Percentiles rank a stretch among this genome's conserved stretches.
These are phyloP conservation scores for Corynespora cassiicola DNA, from an alignment of 2,329 filamentous ascomycete genomes.

Conservation along the genomic window DNA sequence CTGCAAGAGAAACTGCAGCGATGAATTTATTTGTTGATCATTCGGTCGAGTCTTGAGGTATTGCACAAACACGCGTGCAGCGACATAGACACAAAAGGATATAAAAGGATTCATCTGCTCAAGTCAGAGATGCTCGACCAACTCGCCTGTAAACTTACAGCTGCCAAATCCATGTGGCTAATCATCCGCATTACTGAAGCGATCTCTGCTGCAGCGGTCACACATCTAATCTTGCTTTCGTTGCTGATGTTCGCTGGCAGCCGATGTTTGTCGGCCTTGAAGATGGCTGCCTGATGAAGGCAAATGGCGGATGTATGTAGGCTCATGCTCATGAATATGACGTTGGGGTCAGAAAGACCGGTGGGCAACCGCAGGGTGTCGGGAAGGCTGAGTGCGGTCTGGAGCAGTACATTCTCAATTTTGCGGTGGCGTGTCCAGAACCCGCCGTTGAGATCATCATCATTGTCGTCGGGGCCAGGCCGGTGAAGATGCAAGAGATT, in stretches of 20 bases:
- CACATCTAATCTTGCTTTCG: conserved; percentile 91
- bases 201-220: conserved; percentile 92
- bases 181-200: conserved; percentile 95
- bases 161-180: conserved; percentile 83
- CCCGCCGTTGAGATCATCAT: conserved; percentile 86
- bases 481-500: conserved; percentile 92
- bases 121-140: conserved; percentile 14
- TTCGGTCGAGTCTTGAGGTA: conserved; percentile 94
- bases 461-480: conserved; percentile 79
- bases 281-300: conserved; percentile 97
- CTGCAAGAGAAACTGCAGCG: conserved; percentile 86
- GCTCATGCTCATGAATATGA: conserved; percentile 95
- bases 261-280: conserved; percentile 91
- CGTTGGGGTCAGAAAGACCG: conserved; percentile 79
- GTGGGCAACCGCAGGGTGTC: conserved; percentile 77
- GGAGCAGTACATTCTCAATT: conserved; percentile 89
- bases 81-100: conserved; percentile 95
- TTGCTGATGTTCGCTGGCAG: conserved; percentile 78
- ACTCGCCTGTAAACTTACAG: conserved; percentile 62
- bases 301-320: conserved; percentile 97
- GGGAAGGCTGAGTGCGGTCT: conserved; percentile 84
- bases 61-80: conserved; percentile 92
- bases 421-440: conserved; percentile 95
- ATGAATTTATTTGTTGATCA: conserved; percentile 78
- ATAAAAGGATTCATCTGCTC: conserved; percentile 91